phyloP scores from a whole-genome alignment of 225 moss, liverwort and hornwort species.

The Polytrichum formosum region DNA sequence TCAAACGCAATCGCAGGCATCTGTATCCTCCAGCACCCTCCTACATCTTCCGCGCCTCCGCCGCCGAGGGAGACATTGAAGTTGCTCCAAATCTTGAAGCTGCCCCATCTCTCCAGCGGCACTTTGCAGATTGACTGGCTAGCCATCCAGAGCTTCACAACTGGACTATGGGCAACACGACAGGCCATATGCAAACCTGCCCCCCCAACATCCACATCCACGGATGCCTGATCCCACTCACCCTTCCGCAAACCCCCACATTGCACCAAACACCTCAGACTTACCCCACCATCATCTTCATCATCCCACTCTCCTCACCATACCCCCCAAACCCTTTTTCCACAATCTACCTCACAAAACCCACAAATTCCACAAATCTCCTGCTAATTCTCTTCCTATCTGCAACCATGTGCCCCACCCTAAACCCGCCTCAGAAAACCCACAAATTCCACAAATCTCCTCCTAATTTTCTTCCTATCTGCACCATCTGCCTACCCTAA shows the following conservation, averaged over 20 bases:
- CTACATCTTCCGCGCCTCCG: conserved; percentile 23
- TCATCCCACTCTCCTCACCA: too few species aligned
- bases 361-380: too few species aligned
- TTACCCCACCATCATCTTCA: too few species aligned
- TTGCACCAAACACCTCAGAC: background rate
- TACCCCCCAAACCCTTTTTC: too few species aligned
- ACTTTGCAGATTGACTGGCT: conserved; percentile 36
- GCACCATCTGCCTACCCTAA: too few species aligned
- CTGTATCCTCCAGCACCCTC: conserved; percentile 22
- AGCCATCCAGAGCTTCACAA: conserved; percentile 52
- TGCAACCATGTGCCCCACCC: too few species aligned
- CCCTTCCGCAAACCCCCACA: conserved; percentile 2
- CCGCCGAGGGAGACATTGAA: conserved; percentile 17
- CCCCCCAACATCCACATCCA: conserved; percentile 23
- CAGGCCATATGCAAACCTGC: conserved; percentile 50
- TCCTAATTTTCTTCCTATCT: too few species aligned
- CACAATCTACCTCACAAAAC: too few species aligned
- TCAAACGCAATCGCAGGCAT: conserved; percentile 11
- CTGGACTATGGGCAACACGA: conserved; percentile 31
- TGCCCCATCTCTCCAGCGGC: conserved; percentile 35
- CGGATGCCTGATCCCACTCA: background rate
- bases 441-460: too few species aligned
- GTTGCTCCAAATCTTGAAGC: conserved; percentile 18
- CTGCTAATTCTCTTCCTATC: too few species aligned
- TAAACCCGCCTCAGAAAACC: too few species aligned